Evolutionary conservation across 768 basidiomycete species (phyloP), one percentile per base, ranked within the genome.

Genomic region (Boletus patriciae): DNA sequence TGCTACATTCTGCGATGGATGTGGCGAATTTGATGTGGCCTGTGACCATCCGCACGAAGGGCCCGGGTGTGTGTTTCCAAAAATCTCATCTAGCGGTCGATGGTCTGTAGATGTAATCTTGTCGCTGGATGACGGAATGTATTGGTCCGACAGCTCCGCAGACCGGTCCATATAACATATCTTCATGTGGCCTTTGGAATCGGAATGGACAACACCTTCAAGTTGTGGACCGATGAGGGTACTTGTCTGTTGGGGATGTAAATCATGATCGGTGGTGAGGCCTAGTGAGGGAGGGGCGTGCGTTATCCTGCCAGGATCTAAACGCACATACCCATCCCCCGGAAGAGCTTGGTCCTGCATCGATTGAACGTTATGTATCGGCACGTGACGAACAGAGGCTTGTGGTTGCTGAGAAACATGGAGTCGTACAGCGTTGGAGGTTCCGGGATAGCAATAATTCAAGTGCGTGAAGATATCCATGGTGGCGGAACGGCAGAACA

Each of bases 91-190:
- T 13, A 69, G 60, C n/a, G 66, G 67, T 10, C 63, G 59, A 55
- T 69, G 67, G 36, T 69, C 61, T 36, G 63, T 48, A 40, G 65
- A 67, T 34, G 67, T 69, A 40, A 69, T 61, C 53, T 53, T 69
- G 66, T 69, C 67, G 49, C 56, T 65, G 15, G 67, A 69, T 27
- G 67, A 69, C 11, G 67, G 67, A 40, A 67, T 47, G 34, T 70
- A 69, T 50, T 61, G 68, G 23, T 69, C 67, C 21, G 58, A 50
- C 13, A 53, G 21, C 47, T 58, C 46, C 15, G 37, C 33, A 34
- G 47, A 51, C 9, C 36, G 41, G 44, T 36, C 33, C 25, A 43
- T n/a, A 41, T 34, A 40, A 52, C 29, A 36, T 9, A 25, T 8
- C 19, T 34, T 52, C n/a, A 23, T 38, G 41, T 48, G 38, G 18